Percentiles rank a stretch among this genome's conserved stretches.
These are phyloP conservation scores for Amylostereum chailletii DNA, from an alignment of 1,284 basidiomycete species.

Conservation along the genomic window DNA sequence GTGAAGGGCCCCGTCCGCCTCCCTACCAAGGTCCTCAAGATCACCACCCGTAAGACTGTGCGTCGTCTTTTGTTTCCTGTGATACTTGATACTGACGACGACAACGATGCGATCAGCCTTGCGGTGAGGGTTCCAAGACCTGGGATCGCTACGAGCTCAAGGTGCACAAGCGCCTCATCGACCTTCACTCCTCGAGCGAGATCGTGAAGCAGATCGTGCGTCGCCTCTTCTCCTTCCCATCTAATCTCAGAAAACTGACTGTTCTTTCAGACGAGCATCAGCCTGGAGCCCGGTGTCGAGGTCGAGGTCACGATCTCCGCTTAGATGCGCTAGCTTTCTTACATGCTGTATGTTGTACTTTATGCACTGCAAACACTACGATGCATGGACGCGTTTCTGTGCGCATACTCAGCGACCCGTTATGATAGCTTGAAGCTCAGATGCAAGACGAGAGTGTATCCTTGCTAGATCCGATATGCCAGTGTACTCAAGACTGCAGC, in stretches of 20 bases:
- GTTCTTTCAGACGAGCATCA: conserved; percentile 80
- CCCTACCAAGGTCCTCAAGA: conserved; percentile 97
- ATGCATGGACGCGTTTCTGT: no score
- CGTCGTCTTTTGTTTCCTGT: conserved; percentile 22
- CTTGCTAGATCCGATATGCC: no score
- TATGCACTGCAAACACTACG: no score
- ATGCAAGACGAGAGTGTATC: no score
- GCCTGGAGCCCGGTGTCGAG: conserved; percentile 98
- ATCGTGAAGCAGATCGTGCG: conserved; percentile 99
- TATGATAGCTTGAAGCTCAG: no score
- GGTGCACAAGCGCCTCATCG: conserved; percentile 99
- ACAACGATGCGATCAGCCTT: conserved; percentile 45
- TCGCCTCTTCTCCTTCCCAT: conserved; percentile 10
- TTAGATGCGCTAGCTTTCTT: conserved; percentile 15
- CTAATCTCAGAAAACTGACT: conserved; percentile 2
- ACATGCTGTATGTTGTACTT: no score
- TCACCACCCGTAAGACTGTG: conserved; percentile 97
- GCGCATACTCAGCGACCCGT: no score
- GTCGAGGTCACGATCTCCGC: conserved; percentile 97
- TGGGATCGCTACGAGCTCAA: conserved; percentile 99
- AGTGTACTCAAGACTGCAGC: no score
- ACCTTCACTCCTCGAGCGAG: conserved; percentile 97
- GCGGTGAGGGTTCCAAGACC: conserved; percentile 99
- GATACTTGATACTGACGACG: neutral
- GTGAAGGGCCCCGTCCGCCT: conserved; percentile 99